A percentile compares a stretch with the other conserved stretches of the same genome.
These are phyloP conservation scores for Hamigera avellanea DNA, from an alignment of 495 filamentous ascomycete genomes.

Conservation along the genomic window DNA sequence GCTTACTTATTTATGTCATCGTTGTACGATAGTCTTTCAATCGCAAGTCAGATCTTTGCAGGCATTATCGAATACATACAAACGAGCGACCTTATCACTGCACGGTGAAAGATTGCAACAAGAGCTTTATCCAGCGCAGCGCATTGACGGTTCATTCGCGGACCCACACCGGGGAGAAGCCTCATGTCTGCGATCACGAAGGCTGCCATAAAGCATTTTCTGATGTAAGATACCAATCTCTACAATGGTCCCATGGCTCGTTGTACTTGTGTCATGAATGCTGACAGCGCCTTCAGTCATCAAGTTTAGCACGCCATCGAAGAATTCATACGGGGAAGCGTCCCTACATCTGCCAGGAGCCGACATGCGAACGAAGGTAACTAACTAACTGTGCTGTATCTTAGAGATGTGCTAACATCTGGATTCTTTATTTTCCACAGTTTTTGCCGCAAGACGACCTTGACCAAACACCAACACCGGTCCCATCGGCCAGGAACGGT, in stretches of 20 bases:
- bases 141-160: slow-evolving; percentile 78
- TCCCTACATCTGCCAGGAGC: slow-evolving; percentile 70
- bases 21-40: slow-evolving; percentile 60
- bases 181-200: slow-evolving; percentile 67
- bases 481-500: slow-evolving; percentile 53
- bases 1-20: too few species aligned
- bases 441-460: slow-evolving; percentile 80
- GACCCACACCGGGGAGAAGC: slow-evolving; percentile 85
- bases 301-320: slow-evolving; percentile 75
- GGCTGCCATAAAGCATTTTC: slow-evolving; percentile 82
- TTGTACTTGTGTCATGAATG: slow-evolving; percentile 24
- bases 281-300: slow-evolving; percentile 47
- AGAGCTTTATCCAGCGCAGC: slow-evolving; percentile 85
- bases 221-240: slow-evolving; percentile 46
- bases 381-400: slow-evolving; percentile 5
- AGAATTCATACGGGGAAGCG: slow-evolving; percentile 79
- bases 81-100: slow-evolving; percentile 79
- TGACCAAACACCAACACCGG: slow-evolving; percentile 70
- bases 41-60: slow-evolving; percentile 81
- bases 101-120: slow-evolving; percentile 56
- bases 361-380: slow-evolving; percentile 73
- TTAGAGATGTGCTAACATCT: neutral
- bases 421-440: slow-evolving; percentile 33
- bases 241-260: neutral
- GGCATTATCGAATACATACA: slow-evolving; percentile 84